Evolutionary conservation across 305 asterid species (phyloP), one percentile per base, ranked within the genome.

Genomic region (Fraxinus sp.): DNA sequence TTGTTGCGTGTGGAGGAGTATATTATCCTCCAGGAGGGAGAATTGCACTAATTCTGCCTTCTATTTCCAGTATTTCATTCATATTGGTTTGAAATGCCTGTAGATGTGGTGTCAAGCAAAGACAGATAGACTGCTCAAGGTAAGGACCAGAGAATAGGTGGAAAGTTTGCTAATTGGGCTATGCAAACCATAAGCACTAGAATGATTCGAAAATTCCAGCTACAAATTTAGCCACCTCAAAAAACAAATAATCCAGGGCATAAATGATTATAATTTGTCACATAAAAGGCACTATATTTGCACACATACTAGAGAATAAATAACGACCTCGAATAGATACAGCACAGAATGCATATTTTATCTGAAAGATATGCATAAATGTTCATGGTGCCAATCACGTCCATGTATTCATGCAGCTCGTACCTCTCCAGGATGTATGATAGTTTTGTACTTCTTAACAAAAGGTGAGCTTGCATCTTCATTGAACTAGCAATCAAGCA

Each of bases 341-440:
- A 26, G n/a, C 39, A 68, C 3, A 30, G 73, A 64, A 8, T 7
- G n/a, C 32, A 64, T 64, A 26, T 64, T 64, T 24, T 64, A 64
- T 8, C 33, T 30, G 75, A 30, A 70, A 13, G 3, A 22, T 13
- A 30, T 11, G 22, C 39, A 70, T 28, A 70, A 28, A 70, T 70
- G 37, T 13, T 10, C 41, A 13, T 4, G 75, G 13, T 3, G 75
- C 75, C 37, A 9, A 30, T 68, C n/a, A 28, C 2, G 9, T 70
- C 75, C 41, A 28, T 11, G 41, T 13, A 57, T 70, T 64, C 39
- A 78, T 36, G 66, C 71, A 74, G 75, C 68, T 16, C 79, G 30
- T 93, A 96, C 99, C 99, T 97, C 99, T 88, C 99, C 98, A 13
- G 99, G 99, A 87, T 96, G 99, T 84, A 96, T 88, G 85, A 96